phyloP scores from a whole-genome alignment of 768 basidiomycete genomes.

The Russula brevipes region DNA sequence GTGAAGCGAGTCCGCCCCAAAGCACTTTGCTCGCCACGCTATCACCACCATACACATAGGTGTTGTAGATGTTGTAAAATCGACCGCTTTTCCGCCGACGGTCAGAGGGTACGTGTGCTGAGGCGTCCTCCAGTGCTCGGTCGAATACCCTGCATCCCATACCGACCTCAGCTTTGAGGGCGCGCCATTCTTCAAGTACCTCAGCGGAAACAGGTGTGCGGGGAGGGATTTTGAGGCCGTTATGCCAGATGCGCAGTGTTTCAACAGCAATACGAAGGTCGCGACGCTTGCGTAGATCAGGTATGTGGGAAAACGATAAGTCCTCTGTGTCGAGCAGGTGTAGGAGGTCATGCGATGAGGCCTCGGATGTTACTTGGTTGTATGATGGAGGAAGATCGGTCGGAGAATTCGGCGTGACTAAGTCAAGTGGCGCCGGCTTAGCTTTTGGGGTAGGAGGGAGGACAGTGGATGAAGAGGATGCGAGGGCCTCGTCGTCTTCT shows the following conservation, averaged over 20 bases:
- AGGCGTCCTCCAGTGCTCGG: slow-evolving; percentile 47
- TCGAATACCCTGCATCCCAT: slow-evolving; percentile 75
- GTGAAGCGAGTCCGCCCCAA: slow-evolving; percentile 19
- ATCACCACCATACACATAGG: slow-evolving; percentile 48
- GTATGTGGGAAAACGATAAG: slow-evolving; percentile 22
- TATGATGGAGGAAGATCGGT: slow-evolving; percentile 72
- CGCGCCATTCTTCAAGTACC: slow-evolving; percentile 68
- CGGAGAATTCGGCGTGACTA: slow-evolving; percentile 19
- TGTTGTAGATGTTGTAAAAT: slow-evolving; percentile 88
- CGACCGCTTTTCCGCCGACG: slow-evolving; percentile 38
- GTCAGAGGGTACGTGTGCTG: slow-evolving; percentile 9
- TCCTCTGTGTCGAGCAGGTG: slow-evolving; percentile 21
- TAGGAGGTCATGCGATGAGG: slow-evolving; percentile 27
- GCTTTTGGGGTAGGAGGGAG: slow-evolving; percentile 66
- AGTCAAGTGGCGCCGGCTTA: slow-evolving; percentile 23
- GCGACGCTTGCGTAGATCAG: slow-evolving; percentile 22
- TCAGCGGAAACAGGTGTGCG: slow-evolving; percentile 55
- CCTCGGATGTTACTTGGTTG: slow-evolving; percentile 45
- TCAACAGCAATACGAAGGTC: slow-evolving; percentile 52
- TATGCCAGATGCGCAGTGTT: slow-evolving; percentile 66
- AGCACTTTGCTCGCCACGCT: slow-evolving; percentile 29
- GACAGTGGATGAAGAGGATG: slow-evolving; percentile 70
- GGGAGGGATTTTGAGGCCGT: slow-evolving; percentile 46
- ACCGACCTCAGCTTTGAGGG: slow-evolving; percentile 73
- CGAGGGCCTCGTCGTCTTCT: slow-evolving; percentile 49